phyloP scores from a whole-genome alignment of 139 green algal species.

The Tetratostichococcus sp. region DNA sequence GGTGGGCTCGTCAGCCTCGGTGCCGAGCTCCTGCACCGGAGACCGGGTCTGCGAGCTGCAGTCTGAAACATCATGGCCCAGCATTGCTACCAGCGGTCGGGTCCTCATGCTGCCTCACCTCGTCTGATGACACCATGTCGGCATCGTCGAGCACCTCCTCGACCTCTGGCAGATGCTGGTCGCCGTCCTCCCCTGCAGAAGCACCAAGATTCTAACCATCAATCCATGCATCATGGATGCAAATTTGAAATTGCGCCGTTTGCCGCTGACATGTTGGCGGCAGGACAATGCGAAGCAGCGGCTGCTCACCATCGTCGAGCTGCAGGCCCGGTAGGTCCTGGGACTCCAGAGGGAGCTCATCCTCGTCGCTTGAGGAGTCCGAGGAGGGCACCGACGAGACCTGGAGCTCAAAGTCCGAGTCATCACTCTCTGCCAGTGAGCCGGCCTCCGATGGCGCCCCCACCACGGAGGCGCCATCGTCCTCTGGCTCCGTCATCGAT shows the following conservation, averaged over 20 bases:
- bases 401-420: neutral
- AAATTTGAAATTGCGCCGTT: no score
- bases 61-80: no score
- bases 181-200: neutral
- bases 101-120: no score
- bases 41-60: no score
- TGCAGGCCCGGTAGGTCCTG: neutral
- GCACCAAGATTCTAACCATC: no score
- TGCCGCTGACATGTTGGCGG: no score
- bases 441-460: neutral
- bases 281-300: no score
- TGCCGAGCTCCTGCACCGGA: no score
- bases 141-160: neutral
- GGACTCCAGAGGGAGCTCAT: neutral
- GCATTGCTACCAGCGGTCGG: no score
- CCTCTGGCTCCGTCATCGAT: neutral
- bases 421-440: neutral
- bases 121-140: neutral
- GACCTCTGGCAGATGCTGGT: neutral
- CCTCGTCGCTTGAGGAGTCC: neutral
- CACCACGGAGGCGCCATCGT: neutral
- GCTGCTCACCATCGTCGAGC: neutral
- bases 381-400: neutral
- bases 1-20: no score
- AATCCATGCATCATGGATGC: no score